A percentile compares a stretch with the other conserved stretches of the same genome.
Conservation (phyloP, 23 red algal species). For the Gracilaria domingensis region DNA sequence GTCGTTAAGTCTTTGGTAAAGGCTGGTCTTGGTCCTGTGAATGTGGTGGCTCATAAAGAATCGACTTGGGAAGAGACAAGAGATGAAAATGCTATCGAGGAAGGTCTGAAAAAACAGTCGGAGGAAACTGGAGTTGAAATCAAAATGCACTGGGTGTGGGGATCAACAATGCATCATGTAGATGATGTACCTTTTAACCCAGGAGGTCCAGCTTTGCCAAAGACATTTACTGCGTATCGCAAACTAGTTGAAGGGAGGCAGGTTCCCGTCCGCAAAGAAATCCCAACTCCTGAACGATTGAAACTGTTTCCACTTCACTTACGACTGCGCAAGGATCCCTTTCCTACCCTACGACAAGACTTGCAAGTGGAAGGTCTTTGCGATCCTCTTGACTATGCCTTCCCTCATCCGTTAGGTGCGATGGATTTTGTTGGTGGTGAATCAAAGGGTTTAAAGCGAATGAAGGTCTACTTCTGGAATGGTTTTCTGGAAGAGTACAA, state of each 20-base stretch:
- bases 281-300: conserved; percentile 57
- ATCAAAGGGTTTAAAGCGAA: conserved; percentile 51
- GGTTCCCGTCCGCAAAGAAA: conserved; percentile 41
- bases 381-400: conserved; percentile 55
- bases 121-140: conserved; percentile 22
- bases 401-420: conserved; percentile 56
- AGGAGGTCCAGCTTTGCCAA: conserved; percentile 53
- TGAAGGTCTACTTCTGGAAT: conserved; percentile 68
- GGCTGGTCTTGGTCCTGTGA: conserved; percentile 31
- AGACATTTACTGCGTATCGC: conserved; percentile 81
- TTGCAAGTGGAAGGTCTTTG: conserved; percentile 61
- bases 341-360: conserved; percentile 50
- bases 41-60: conserved; percentile 82
- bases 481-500: conserved; percentile 74
- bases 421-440: conserved; percentile 81
- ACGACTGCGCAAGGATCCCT: conserved; percentile 29
- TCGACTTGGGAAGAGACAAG: conserved; percentile 54
- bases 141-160: conserved; percentile 60
- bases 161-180: conserved; percentile 77
- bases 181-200: conserved; percentile 86
- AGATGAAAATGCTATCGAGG: conserved; percentile 75
- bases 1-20: conserved; percentile 48
- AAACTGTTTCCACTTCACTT: conserved; percentile 54
- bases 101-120: conserved; percentile 34
- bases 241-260: conserved; percentile 69